phyloP scores from a whole-genome alignment of 106 monocot genomes.

The Allium sativum region DNA sequence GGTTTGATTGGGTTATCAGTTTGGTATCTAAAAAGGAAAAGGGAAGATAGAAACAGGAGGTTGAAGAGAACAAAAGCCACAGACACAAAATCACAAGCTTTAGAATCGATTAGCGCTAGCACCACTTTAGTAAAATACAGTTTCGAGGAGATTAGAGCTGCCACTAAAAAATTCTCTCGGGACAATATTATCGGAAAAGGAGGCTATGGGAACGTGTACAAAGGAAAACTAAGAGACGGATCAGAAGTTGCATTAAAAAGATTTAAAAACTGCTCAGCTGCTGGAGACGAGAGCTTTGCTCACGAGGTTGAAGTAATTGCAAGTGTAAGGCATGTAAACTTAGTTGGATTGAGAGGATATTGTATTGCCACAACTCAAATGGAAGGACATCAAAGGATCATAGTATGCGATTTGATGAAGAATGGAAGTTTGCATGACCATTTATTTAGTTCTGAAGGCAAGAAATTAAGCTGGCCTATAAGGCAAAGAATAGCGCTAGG shows the following conservation, averaged over 20 bases:
- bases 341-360: conserved; percentile 73
- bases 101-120: conserved; percentile 45
- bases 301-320: conserved; percentile 93
- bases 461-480: conserved; percentile 52
- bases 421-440: conserved; percentile 94
- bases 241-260: conserved; percentile 64
- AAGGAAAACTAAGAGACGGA: conserved; percentile 40
- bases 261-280: conserved; percentile 75
- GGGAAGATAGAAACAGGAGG: background rate
- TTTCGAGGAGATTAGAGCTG: conserved; percentile 60
- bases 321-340: conserved; percentile 77
- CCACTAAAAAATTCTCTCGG: conserved; percentile 52
- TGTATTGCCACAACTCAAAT: conserved; percentile 55
- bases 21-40: conserved; percentile 7
- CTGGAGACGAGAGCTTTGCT: conserved; percentile 63
- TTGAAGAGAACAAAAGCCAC: background rate
- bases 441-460: conserved; percentile 28
- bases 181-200: conserved; percentile 78
- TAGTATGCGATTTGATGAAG: conserved; percentile 74
- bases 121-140: conserved; percentile 52
- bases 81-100: conserved; percentile 4
- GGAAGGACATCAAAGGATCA: conserved; percentile 88
- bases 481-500: conserved; percentile 73
- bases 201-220: conserved; percentile 75
- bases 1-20: background rate